These are phyloP conservation scores for Phialemonium atrogriseum DNA, from an alignment of 2,329 filamentous ascomycete genomes.

Conservation along the genomic window DNA sequence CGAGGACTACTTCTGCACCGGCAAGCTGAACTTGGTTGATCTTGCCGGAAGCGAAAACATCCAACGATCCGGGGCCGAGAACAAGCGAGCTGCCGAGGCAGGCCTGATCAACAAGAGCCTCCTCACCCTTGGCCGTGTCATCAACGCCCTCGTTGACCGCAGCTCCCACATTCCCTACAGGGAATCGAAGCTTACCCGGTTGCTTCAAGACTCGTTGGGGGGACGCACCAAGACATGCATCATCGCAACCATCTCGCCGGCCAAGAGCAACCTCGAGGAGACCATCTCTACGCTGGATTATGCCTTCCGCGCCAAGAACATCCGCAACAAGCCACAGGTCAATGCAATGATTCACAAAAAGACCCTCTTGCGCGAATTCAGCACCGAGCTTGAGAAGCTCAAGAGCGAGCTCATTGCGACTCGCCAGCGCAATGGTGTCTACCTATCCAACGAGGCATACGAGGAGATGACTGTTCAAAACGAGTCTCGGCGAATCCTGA, in stretches of 20 bases:
- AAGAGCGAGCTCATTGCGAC: slow-evolving; percentile 92
- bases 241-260: slow-evolving; percentile 91
- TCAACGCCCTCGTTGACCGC: slow-evolving; percentile 91
- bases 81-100: slow-evolving; percentile 92
- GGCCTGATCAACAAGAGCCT: slow-evolving; percentile 97
- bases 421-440: slow-evolving; percentile 88
- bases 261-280: slow-evolving; percentile 91
- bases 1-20: slow-evolving; percentile 82
- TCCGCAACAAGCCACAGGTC: slow-evolving; percentile 93
- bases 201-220: slow-evolving; percentile 93
- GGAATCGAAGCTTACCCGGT: slow-evolving; percentile 90
- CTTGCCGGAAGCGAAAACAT: slow-evolving; percentile 97
- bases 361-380: slow-evolving; percentile 83
- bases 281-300: slow-evolving; percentile 98
- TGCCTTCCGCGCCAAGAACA: slow-evolving; percentile 96
- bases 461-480: slow-evolving; percentile 88
- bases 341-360: slow-evolving; percentile 92
- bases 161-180: slow-evolving; percentile 82
- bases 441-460: slow-evolving; percentile 79
- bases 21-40: slow-evolving; percentile 95
- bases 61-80: slow-evolving; percentile 91
- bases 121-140: slow-evolving; percentile 88
- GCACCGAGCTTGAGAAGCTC: slow-evolving; percentile 84
- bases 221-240: slow-evolving; percentile 97
- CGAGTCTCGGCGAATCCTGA: slow-evolving; percentile 83